Percentiles rank a stretch among this genome's conserved stretches.
Evolutionary conservation across 495 filamentous ascomycete species (phyloP).

Genomic region (Xylaria intraflava): DNA sequence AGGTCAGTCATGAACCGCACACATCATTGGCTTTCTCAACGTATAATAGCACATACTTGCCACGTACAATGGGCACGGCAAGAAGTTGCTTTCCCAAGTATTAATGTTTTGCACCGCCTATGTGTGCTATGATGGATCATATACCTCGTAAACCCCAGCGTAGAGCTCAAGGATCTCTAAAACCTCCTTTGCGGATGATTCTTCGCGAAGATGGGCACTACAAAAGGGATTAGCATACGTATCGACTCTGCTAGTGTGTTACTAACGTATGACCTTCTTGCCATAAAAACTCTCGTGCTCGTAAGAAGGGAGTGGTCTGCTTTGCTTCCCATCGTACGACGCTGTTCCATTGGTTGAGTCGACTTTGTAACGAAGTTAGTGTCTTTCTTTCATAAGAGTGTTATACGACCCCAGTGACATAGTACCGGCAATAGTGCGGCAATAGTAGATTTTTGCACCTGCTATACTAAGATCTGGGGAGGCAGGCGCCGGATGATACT

Average conservation of each 20-base stretch:
- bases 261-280: slow-evolving; percentile 87
- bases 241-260: neutral
- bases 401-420: neutral
- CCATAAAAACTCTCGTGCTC: slow-evolving; percentile 94
- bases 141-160: slow-evolving; percentile 67
- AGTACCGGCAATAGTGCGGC: neutral
- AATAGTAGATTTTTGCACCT: neutral
- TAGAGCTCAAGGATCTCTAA: slow-evolving; percentile 90
- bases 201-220: slow-evolving; percentile 69
- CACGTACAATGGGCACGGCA: slow-evolving; percentile 87
- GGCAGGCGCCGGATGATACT: neutral
- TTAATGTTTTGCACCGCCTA: neutral
- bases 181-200: slow-evolving; percentile 74
- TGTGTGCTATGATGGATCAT: neutral
- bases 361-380: slow-evolving; percentile 2
- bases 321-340: slow-evolving; percentile 99
- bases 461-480: neutral
- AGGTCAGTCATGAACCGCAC: neutral
- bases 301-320: slow-evolving; percentile 89
- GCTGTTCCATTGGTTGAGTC: slow-evolving; percentile 94
- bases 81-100: slow-evolving; percentile 55
- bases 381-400: neutral
- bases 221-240: neutral
- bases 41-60: slow-evolving; percentile 33
- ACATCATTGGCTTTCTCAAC: neutral